These are phyloP conservation scores for Macrophomina pseudophaseolina DNA, from an alignment of 2,329 filamentous ascomycete species.

Conservation along the genomic window DNA sequence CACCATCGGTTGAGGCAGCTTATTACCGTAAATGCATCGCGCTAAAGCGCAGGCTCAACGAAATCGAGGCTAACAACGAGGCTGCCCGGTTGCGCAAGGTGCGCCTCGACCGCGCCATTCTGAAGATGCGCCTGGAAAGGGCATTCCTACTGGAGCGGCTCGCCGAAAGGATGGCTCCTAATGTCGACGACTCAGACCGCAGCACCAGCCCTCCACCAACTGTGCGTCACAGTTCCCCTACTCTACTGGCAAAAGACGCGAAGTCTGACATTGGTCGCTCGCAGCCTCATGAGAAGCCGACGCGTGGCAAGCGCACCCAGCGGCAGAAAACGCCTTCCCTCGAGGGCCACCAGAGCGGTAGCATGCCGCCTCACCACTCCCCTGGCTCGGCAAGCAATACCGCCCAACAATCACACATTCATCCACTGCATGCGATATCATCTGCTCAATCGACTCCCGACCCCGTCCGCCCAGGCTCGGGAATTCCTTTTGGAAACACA, in stretches of 20 bases:
- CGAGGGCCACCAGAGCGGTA: conserved; percentile 28
- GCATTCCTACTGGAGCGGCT: conserved; percentile 62
- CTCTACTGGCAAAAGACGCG: neutral
- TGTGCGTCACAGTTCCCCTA: conserved; percentile 54
- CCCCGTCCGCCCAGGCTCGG: conserved; percentile 31
- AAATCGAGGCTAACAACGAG: conserved; percentile 92
- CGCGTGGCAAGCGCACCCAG: conserved; percentile 75
- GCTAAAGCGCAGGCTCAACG: conserved; percentile 86
- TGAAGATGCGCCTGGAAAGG: conserved; percentile 88
- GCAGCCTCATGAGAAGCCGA: conserved; percentile 78
- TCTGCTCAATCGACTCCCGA: conserved; percentile 48
- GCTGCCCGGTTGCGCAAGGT: conserved; percentile 77
- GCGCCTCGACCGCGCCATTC: conserved; percentile 81
- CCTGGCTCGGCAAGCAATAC: conserved; percentile 31
- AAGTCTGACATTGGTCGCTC: conserved; percentile 20
- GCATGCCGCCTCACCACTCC: conserved; percentile 30
- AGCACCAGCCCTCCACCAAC: conserved; percentile 81
- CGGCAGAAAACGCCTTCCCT: conserved; percentile 49
- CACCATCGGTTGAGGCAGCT: conserved; percentile 91
- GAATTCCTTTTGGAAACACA: conserved; percentile 34
- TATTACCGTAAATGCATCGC: conserved; percentile 97
- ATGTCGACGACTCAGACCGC: conserved; percentile 69
- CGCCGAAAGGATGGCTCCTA: conserved; percentile 53
- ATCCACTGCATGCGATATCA: conserved; percentile 32
- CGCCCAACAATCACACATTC: conserved; percentile 28